These are phyloP conservation scores for Carpinus fangiana DNA, from an alignment of 306 rosid genomes.

Conservation along the genomic window DNA sequence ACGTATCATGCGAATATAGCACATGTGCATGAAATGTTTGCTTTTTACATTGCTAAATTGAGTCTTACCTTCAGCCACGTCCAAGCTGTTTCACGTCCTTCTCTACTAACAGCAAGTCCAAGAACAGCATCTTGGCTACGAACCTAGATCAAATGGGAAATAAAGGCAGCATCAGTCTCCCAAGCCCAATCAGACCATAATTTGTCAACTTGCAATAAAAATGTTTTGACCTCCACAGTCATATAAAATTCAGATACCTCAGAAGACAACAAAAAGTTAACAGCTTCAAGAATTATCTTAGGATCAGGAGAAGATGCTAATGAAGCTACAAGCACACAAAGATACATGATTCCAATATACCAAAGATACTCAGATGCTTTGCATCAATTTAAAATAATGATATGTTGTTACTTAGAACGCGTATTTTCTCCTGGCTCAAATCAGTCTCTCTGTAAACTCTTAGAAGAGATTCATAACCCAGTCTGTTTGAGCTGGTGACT, in stretches of 20 bases:
- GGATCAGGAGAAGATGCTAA: slow-evolving; percentile 48
- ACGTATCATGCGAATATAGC: not conserved
- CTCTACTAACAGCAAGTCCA: slow-evolving; percentile 56
- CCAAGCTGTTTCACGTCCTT: slow-evolving; percentile 91
- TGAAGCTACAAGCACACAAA: slow-evolving; percentile 27
- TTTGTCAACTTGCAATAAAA: slow-evolving; percentile 1
- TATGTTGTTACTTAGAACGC: slow-evolving; percentile 63
- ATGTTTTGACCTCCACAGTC: slow-evolving; percentile 17
- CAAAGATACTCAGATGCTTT: not conserved
- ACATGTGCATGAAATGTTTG: not conserved
- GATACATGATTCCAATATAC: not conserved
- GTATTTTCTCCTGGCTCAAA: slow-evolving; percentile 87
- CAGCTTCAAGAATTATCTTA: slow-evolving; percentile 46
- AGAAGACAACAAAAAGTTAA: slow-evolving; percentile 44
- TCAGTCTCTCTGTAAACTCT: slow-evolving; percentile 82
- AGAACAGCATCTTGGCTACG: slow-evolving; percentile 82
- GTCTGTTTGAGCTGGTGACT: slow-evolving; percentile 51
- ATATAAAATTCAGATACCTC: slow-evolving; percentile 32
- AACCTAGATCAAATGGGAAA: slow-evolving; percentile 46
- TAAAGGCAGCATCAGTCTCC: slow-evolving; percentile 24
- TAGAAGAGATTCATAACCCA: slow-evolving; percentile 72
- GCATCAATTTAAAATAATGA: not conserved
- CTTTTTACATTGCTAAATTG: slow-evolving; percentile 11
- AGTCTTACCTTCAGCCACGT: slow-evolving; percentile 74
- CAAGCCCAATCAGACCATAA: slow-evolving; percentile 20